phyloP scores from a whole-genome alignment of 768 basidiomycete genomes.

The Psilocybe azurescens region DNA sequence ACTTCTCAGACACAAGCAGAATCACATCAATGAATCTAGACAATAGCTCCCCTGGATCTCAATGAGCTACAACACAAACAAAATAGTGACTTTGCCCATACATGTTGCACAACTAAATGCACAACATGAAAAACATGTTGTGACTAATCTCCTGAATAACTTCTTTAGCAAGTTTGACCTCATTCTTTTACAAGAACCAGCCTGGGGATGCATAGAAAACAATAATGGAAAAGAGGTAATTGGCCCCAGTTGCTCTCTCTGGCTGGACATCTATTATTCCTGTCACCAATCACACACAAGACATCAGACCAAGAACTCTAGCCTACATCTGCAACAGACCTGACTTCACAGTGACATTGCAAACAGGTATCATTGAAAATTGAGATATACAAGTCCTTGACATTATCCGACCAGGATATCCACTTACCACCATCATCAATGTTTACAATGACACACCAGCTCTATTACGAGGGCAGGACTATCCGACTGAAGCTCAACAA shows the following conservation, averaged over 20 bases:
- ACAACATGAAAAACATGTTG: conserved; percentile 1
- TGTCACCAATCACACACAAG: neutral
- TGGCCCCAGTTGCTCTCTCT: neutral
- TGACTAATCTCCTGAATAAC: conserved; percentile 20
- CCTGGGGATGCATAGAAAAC: conserved; percentile 25
- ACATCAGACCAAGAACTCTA: conserved; percentile 22
- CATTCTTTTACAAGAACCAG: conserved; percentile 30
- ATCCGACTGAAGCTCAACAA: too few relatives aligned
- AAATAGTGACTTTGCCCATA: too few relatives aligned
- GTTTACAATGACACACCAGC: conserved; percentile 28
- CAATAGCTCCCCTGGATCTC: too few relatives aligned
- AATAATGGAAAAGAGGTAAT: conserved; percentile 10
- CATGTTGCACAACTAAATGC: too few relatives aligned
- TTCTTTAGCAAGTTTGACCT: conserved; percentile 24
- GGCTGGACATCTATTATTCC: too few relatives aligned
- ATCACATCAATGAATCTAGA: too few relatives aligned
- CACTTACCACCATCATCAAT: conserved; percentile 24
- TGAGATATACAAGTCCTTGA: conserved; percentile 29
- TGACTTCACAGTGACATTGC: conserved; percentile 27
- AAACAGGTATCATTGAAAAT: conserved; percentile 26
- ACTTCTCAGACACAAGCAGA: too few relatives aligned
- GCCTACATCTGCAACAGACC: conserved; percentile 18
- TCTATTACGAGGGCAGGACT: too few relatives aligned
- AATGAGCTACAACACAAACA: too few relatives aligned
- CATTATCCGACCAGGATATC: conserved; percentile 20